Percentiles rank a stretch among this genome's conserved stretches.
Evolutionary conservation across 495 filamentous ascomycete species (phyloP).

Genomic region (Echria macrotheca): DNA sequence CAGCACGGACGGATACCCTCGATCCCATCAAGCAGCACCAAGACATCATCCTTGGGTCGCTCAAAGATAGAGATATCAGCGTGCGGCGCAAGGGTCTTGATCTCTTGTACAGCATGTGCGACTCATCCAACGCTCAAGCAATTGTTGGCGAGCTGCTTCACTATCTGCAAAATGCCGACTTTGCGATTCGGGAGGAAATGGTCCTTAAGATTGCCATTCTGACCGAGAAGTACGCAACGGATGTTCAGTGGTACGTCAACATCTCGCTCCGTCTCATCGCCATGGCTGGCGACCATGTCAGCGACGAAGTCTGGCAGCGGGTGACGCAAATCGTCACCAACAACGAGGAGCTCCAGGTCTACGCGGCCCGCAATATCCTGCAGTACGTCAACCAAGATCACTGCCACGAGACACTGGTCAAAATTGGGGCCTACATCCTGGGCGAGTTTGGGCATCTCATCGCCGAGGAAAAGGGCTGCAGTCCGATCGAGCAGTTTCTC

Average conservation of each 20-base stretch:
- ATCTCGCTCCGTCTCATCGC: conserved; percentile 92
- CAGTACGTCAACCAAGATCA: conserved; percentile 85
- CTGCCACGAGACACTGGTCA: conserved; percentile 94
- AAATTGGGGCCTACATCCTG: conserved; percentile 92
- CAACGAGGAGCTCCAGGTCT: conserved; percentile 96
- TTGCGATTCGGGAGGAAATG: conserved; percentile 98
- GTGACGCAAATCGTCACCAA: conserved; percentile 99
- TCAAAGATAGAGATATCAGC: conserved; percentile 95
- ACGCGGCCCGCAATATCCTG: conserved; percentile 87
- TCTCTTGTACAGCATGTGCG: conserved; percentile 99
- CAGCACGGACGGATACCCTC: conserved; percentile 87
- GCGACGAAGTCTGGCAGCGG: conserved; percentile 98
- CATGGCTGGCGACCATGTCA: conserved; percentile 96
- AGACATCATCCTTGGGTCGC: conserved; percentile 85
- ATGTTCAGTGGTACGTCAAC: conserved; percentile 99
- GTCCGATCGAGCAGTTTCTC: conserved; percentile 95
- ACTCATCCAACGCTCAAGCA: conserved; percentile 80
- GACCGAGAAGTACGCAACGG: conserved; percentile 96
- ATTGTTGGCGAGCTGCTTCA: conserved; percentile 92
- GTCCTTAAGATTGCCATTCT: conserved; percentile 97
- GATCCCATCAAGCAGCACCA: conserved; percentile 99
- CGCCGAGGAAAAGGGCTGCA: conserved; percentile 87
- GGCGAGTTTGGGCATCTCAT: conserved; percentile 98
- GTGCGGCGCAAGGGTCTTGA: conserved; percentile 94
- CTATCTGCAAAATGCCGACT: conserved; percentile 94